Evolutionary conservation across 768 basidiomycete genomes (phyloP).

Genomic region (Pleurotus djamor): DNA sequence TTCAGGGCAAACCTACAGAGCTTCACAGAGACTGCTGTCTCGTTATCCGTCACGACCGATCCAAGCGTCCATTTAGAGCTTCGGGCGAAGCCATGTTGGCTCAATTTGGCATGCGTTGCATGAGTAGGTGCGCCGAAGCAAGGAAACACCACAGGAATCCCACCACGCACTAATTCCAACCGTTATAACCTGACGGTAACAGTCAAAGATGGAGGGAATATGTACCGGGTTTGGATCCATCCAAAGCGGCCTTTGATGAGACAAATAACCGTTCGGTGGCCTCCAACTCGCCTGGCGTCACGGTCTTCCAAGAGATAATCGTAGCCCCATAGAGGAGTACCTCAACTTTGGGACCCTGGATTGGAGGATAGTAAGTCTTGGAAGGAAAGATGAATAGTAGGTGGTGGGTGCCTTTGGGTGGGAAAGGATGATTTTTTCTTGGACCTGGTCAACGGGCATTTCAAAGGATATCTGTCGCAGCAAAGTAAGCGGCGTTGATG

Average conservation of each 20-base stretch:
- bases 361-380: neutral
- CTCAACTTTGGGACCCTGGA: slow-evolving; percentile 62
- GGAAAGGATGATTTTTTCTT: slow-evolving; percentile 44
- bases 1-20: slow-evolving; percentile 52
- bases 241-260: slow-evolving; percentile 74
- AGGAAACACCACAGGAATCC: slow-evolving; percentile 70
- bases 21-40: slow-evolving; percentile 69
- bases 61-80: slow-evolving; percentile 73
- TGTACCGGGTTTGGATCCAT: slow-evolving; percentile 68
- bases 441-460: slow-evolving; percentile 57
- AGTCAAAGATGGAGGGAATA: neutral
- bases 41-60: slow-evolving; percentile 61
- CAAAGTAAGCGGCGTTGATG: neutral
- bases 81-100: slow-evolving; percentile 93
- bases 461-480: neutral
- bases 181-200: neutral
- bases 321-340: slow-evolving; percentile 84
- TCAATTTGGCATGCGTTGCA: slow-evolving; percentile 64
- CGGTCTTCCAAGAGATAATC: slow-evolving; percentile 80
- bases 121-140: slow-evolving; percentile 87
- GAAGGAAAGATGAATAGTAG: neutral
- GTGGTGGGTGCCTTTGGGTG: slow-evolving; percentile 56
- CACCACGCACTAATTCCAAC: slow-evolving; percentile 44
- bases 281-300: slow-evolving; percentile 25
- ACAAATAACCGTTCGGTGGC: slow-evolving; percentile 76